A percentile compares a stretch with the other conserved stretches of the same genome.
phyloP scores from a whole-genome alignment of 306 rosid species.

The Trifolium fragiferum region DNA sequence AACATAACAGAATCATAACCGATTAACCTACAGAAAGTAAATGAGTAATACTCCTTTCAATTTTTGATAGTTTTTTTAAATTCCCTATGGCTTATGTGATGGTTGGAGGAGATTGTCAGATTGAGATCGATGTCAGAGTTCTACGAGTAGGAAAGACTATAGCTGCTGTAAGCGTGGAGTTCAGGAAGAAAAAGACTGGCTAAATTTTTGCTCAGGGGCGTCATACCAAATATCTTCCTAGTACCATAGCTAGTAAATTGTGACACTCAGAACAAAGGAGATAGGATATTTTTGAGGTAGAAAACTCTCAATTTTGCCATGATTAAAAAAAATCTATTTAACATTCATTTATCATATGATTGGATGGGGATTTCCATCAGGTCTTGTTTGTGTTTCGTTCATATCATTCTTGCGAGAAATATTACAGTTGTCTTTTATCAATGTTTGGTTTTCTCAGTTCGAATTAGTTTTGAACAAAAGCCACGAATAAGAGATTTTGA shows the following conservation, averaged over 20 bases:
- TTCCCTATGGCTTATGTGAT: background rate
- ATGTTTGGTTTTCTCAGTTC: background rate
- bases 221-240: conserved; percentile 71
- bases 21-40: too few species aligned
- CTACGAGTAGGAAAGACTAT: conserved; percentile 72
- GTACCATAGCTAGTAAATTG: conserved; percentile 52
- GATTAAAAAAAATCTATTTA: background rate
- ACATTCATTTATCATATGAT: background rate
- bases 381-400: conserved; percentile 2
- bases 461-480: background rate
- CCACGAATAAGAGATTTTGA: background rate
- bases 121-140: conserved; percentile 67
- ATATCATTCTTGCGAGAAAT: background rate
- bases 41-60: background rate
- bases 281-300: background rate
- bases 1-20: too few species aligned
- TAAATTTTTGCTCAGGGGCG: conserved; percentile 86
- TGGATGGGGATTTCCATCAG: background rate
- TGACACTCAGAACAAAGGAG: conserved; percentile 24
- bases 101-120: conserved; percentile 75
- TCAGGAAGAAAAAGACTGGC: conserved; percentile 73
- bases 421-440: background rate
- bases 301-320: background rate
- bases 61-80: background rate
- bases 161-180: conserved; percentile 72